Conservation (phyloP, 2,329 filamentous ascomycete species). For the Colletotrichum trifolii region DNA sequence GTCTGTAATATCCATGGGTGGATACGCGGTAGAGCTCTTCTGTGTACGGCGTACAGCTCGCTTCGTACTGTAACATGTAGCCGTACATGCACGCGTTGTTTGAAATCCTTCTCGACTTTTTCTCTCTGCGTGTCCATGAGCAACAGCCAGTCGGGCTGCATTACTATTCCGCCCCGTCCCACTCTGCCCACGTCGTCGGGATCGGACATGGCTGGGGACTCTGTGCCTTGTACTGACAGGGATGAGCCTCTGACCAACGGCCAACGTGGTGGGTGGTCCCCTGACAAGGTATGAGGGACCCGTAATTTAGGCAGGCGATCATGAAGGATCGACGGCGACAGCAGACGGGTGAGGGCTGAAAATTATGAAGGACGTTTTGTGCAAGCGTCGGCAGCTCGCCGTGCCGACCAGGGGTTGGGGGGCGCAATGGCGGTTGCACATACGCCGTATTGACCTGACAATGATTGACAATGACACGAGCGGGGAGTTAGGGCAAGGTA, state of each 20-base stretch:
- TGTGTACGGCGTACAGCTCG: too few relatives aligned
- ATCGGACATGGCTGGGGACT: constrained; percentile 26
- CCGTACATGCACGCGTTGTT: neutral
- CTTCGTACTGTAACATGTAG: neutral
- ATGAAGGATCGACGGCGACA: constrained; percentile 19
- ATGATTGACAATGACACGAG: neutral
- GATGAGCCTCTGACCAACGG: constrained; percentile 22
- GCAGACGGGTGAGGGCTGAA: constrained; percentile 7
- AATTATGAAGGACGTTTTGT: constrained; percentile 32
- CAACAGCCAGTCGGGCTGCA: constrained; percentile 33
- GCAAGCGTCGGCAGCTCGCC: constrained; percentile 30
- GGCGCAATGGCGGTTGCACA: constrained; percentile 9
- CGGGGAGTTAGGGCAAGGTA: neutral
- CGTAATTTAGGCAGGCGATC: constrained; percentile 33
- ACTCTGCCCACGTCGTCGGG: constrained; percentile 35
- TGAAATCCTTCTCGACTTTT: constrained; percentile 18
- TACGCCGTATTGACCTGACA: constrained; percentile 11
- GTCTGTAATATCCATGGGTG: neutral
- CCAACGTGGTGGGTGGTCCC: constrained; percentile 32
- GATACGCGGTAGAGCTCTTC: too few relatives aligned
- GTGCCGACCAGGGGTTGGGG: constrained; percentile 19
- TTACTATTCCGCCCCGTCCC: constrained; percentile 20
- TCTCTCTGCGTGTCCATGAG: constrained; percentile 9
- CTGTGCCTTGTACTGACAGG: neutral
- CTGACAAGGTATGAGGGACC: constrained; percentile 12